phyloP scores from a whole-genome alignment of 2,329 filamentous ascomycete species.

The Aureobasidium sp. region DNA sequence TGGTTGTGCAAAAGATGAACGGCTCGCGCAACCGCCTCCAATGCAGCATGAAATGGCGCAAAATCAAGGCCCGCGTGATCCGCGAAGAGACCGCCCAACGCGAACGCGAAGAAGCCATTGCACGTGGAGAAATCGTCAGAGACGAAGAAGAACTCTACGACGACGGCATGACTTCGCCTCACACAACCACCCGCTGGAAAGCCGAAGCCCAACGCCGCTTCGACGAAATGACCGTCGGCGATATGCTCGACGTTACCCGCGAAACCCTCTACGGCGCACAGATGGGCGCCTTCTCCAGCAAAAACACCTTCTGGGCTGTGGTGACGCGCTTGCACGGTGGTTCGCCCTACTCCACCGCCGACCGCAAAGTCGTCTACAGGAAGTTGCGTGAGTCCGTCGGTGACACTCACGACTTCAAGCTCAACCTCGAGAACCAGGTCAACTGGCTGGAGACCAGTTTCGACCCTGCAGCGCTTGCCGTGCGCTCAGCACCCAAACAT shows the following conservation, averaged over 20 bases:
- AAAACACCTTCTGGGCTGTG: slow-evolving; percentile 10
- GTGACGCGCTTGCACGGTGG: background rate
- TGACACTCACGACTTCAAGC: background rate
- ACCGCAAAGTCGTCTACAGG: slow-evolving; percentile 7
- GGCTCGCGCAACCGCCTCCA: slow-evolving; percentile 56
- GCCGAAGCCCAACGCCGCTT: background rate
- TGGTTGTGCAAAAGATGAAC: slow-evolving; percentile 54
- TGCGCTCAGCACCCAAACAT: background rate
- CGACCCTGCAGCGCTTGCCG: background rate
- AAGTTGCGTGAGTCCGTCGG: background rate
- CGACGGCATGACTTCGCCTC: background rate
- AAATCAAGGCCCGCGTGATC: slow-evolving; percentile 27
- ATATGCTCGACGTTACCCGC: slow-evolving; percentile 11
- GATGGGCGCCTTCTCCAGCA: background rate
- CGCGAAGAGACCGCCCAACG: slow-evolving; percentile 18
- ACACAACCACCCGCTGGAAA: slow-evolving; percentile 2
- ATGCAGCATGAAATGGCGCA: slow-evolving; percentile 59
- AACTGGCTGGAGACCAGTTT: background rate
- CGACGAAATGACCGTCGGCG: slow-evolving; percentile 12
- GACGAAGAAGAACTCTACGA: background rate
- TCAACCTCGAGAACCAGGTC: background rate
- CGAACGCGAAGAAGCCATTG: slow-evolving; percentile 1
- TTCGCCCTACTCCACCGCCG: slow-evolving; percentile 4
- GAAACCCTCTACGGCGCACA: slow-evolving; percentile 9
- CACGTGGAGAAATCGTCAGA: background rate